A percentile compares a stretch with the other conserved stretches of the same genome.
Evolutionary conservation across 2,329 filamentous ascomycete genomes (phyloP).

Genomic region (Aspergillus nomiae): DNA sequence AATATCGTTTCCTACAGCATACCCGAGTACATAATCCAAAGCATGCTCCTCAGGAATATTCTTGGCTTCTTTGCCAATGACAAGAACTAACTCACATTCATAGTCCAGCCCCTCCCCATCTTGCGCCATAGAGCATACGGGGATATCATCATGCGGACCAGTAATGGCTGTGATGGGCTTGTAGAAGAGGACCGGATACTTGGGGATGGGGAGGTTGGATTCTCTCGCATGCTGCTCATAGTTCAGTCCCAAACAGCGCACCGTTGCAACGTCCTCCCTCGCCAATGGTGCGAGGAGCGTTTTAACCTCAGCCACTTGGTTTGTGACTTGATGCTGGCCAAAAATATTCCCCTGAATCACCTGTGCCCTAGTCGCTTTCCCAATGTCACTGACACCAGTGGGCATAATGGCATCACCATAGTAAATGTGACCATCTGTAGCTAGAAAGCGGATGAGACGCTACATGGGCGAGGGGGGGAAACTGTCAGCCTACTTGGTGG

Average conservation of each 20-base stretch:
- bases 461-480: conserved; percentile 32
- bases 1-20: conserved; percentile 76
- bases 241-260: conserved; percentile 71
- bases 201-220: conserved; percentile 68
- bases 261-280: conserved; percentile 63
- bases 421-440: conserved; percentile 68
- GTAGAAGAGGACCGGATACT: conserved; percentile 73
- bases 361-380: conserved; percentile 61
- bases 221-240: conserved; percentile 73
- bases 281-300: conserved; percentile 65
- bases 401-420: conserved; percentile 76
- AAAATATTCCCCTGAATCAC: conserved; percentile 69
- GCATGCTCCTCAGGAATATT: conserved; percentile 68
- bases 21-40: conserved; percentile 73
- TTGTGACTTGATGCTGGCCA: conserved; percentile 64
- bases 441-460: conserved; percentile 73
- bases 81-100: conserved; percentile 74
- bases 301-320: conserved; percentile 57
- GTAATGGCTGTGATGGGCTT: conserved; percentile 68
- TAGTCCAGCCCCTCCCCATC: conserved; percentile 70
- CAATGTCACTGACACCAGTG: conserved; percentile 60
- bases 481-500: background rate
- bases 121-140: conserved; percentile 67
- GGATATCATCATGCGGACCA: conserved; percentile 67
- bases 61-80: conserved; percentile 68